phyloP scores from a whole-genome alignment of 148 eudicot genomes.

The Talinum fruticosum region DNA sequence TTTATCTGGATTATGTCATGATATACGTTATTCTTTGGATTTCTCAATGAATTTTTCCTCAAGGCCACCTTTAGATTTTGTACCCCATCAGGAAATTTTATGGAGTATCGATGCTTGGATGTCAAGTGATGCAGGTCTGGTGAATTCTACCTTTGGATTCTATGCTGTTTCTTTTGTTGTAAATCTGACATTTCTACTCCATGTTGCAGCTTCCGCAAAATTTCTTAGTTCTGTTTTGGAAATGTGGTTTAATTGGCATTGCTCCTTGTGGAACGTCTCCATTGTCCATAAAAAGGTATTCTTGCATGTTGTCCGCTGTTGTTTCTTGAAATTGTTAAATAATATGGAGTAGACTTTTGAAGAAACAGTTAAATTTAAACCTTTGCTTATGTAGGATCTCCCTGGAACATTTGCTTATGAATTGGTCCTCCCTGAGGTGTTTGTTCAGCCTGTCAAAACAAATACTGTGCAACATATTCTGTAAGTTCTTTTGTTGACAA shows the following conservation, averaged over 20 bases:
- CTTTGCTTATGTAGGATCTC: slow-evolving; percentile 34
- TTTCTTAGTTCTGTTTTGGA: slow-evolving; percentile 59
- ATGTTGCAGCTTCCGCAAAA: slow-evolving; percentile 43
- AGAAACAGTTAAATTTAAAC: not conserved
- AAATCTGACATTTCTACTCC: slow-evolving; percentile 2
- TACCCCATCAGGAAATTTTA: slow-evolving; percentile 66
- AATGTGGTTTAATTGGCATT: slow-evolving; percentile 96
- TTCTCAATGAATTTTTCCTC: slow-evolving; percentile 59
- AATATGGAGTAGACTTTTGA: not conserved
- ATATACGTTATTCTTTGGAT: slow-evolving; percentile 41
- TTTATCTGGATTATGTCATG: slow-evolving; percentile 35
- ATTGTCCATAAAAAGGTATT: slow-evolving; percentile 45
- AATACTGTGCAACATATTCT: slow-evolving; percentile 41
- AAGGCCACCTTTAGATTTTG: slow-evolving; percentile 69
- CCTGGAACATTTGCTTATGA: slow-evolving; percentile 26
- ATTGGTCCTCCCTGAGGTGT: slow-evolving; percentile 47
- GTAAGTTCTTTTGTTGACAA: slow-evolving; percentile 30
- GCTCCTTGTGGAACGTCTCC: slow-evolving; percentile 59
- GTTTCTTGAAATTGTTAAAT: not conserved
- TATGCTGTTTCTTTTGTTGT: slow-evolving; percentile 7
- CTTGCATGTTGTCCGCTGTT: not conserved
- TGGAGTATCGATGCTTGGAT: slow-evolving; percentile 68
- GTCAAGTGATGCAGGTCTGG: slow-evolving; percentile 49
- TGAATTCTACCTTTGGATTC: slow-evolving; percentile 12
- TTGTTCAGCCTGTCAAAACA: slow-evolving; percentile 56